Conservation (phyloP, 306 rosid species). For the Prunus persica region Prunus_persica_NCBIv2 NC_034014.1:11984001-11984500, state of each 20-base stretch:
- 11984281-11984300: not conserved
- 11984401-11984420: slow-evolving; percentile 27
- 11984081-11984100: slow-evolving; percentile 35
- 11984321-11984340: not conserved
- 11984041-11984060: slow-evolving; percentile 30
- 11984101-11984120: slow-evolving; percentile 22
- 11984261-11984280: slow-evolving; percentile 1
- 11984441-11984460: slow-evolving; percentile 46
- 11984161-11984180: slow-evolving; percentile 60
- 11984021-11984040: slow-evolving; percentile 25
- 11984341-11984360: slow-evolving; percentile 5
- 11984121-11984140: slow-evolving; percentile 81
- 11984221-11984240: slow-evolving; percentile 45
- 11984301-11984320: slow-evolving; percentile 1
- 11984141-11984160: slow-evolving; percentile 54
- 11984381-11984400: slow-evolving; percentile 25
- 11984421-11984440: slow-evolving; percentile 73
- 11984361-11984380: slow-evolving; percentile 26
- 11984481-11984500: slow-evolving; percentile 73
- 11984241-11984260: slow-evolving; percentile 41
- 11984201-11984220: slow-evolving; percentile 97
- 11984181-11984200: slow-evolving; percentile 82
- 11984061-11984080: slow-evolving; percentile 55
- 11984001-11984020: slow-evolving; percentile 20
- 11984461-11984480: slow-evolving; percentile 51